Evolutionary conservation across 139 green algal genomes (phyloP).

Genomic region (Edaphochlamys debaryana): DNA sequence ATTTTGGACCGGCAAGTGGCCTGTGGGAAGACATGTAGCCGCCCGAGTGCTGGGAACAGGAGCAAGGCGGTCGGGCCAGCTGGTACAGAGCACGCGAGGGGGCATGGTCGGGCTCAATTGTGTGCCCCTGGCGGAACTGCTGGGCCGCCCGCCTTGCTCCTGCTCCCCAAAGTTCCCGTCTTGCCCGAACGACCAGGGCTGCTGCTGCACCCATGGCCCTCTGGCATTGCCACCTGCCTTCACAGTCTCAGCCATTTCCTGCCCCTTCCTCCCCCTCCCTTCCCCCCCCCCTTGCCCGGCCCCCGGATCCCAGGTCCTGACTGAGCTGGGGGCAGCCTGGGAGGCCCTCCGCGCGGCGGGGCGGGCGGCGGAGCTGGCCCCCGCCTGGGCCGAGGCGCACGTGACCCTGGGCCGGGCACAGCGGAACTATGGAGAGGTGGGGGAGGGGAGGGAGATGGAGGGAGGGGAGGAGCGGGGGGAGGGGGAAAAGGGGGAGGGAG

Average conservation of each 20-base stretch:
- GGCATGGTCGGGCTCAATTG: no score
- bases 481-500: not conserved
- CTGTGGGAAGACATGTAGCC: no score
- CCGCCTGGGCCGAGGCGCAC: conserved; percentile 37
- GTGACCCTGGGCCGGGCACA: conserved; percentile 51
- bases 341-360: conserved; percentile 49
- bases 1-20: no score
- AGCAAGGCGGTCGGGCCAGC: no score
- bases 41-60: no score
- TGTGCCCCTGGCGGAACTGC: no score
- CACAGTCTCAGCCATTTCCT: not conserved
- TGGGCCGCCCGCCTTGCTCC: no score
- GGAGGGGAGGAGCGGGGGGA: not conserved
- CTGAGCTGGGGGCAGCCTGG: conserved; percentile 36
- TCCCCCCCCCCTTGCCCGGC: not conserved
- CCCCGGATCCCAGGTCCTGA: conserved; percentile 34
- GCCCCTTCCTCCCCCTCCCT: not conserved
- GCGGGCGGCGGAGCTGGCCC: conserved; percentile 26
- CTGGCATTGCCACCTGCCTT: not conserved
- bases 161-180: not conserved
- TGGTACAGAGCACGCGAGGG: no score
- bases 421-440: conserved; percentile 47
- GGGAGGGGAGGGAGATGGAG: not conserved
- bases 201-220: no score
- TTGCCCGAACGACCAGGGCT: not conserved